These are phyloP conservation scores for Globisporangium iwayamae DNA, from an alignment of 352 stramenopile genomes.

Conservation along the genomic window DNA sequence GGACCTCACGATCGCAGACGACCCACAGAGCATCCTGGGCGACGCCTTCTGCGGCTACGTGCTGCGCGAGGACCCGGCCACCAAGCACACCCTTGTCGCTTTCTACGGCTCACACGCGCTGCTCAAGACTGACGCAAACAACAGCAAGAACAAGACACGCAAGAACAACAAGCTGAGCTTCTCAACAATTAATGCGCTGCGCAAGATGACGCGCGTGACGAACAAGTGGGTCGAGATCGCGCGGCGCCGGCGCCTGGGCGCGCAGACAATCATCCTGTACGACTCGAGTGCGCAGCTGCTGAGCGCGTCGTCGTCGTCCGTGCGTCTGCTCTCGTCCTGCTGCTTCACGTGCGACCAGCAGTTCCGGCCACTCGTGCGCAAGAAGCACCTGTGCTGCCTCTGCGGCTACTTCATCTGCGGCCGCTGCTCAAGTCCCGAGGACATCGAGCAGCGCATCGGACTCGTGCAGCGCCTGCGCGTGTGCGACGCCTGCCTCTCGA, in stretches of 20 bases:
- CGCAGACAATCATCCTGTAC: conserved; percentile 7
- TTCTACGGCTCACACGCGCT: conserved; percentile 13
- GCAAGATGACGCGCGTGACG: conserved; percentile 15
- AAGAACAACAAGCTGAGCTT: conserved; percentile 4
- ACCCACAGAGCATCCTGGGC: conserved; percentile 3
- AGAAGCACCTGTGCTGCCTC: conserved; percentile 38
- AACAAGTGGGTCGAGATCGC: conserved; percentile 20
- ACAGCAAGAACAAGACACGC: not conserved
- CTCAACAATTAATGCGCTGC: conserved; percentile 16
- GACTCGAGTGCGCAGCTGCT: conserved; percentile 2
- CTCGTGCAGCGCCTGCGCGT: conserved; percentile 32
- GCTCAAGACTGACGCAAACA: not conserved
- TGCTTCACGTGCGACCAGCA: conserved; percentile 19
- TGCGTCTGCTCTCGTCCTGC: conserved; percentile 11
- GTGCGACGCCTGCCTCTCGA: conserved; percentile 37
- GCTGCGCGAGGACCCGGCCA: conserved; percentile 22
- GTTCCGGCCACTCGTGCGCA: conserved; percentile 20
- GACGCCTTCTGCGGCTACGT: conserved; percentile 21
- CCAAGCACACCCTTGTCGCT: conserved; percentile 22
- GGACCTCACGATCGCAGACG: not conserved
- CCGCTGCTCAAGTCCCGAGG: conserved; percentile 33
- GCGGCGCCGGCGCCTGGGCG: conserved; percentile 20
- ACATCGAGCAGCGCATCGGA: conserved; percentile 42
- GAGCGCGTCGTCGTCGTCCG: conserved; percentile 5
- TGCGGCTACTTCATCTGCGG: conserved; percentile 37